These are phyloP conservation scores for Poronia punctata DNA, from an alignment of 495 filamentous ascomycete genomes.

Conservation along the genomic window DNA sequence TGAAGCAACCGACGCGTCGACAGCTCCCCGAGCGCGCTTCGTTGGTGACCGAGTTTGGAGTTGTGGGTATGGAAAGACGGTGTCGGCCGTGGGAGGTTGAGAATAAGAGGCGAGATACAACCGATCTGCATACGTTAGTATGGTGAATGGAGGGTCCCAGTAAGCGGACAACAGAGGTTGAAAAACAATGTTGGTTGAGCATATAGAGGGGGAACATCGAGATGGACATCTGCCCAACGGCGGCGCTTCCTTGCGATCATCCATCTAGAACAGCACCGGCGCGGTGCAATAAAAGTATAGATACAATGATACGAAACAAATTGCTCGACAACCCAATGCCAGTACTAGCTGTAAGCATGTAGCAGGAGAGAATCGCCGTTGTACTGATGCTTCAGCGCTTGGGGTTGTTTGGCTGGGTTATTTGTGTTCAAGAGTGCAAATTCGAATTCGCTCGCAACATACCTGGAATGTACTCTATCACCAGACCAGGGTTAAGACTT, in stretches of 20 bases:
- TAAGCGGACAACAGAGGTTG: slow-evolving; percentile 11
- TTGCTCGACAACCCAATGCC: neutral
- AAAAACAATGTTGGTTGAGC: slow-evolving; percentile 20
- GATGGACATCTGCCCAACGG: neutral
- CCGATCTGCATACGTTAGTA: slow-evolving; percentile 60
- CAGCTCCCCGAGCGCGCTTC: slow-evolving; percentile 67
- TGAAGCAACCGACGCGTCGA: slow-evolving; percentile 43
- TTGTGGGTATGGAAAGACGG: slow-evolving; percentile 77
- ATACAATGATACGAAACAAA: neutral
- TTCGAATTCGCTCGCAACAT: too few relatives aligned
- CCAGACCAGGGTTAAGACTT: slow-evolving; percentile 41
- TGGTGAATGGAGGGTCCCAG: slow-evolving; percentile 16
- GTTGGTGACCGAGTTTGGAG: slow-evolving; percentile 52
- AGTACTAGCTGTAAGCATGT: neutral
- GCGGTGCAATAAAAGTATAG: neutral
- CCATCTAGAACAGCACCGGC: slow-evolving; percentile 4
- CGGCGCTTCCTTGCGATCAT: neutral
- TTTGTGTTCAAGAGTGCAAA: too few relatives aligned
- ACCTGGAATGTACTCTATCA: slow-evolving; percentile 56
- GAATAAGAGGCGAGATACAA: slow-evolving; percentile 93
- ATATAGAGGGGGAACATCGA: slow-evolving; percentile 11
- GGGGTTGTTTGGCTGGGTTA: too few relatives aligned
- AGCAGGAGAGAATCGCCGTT: neutral
- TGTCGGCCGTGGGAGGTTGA: slow-evolving; percentile 66
- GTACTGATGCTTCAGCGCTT: neutral